Conservation (phyloP, 192 early-diverging fungal species). For the Coemansia sp. region DNA sequence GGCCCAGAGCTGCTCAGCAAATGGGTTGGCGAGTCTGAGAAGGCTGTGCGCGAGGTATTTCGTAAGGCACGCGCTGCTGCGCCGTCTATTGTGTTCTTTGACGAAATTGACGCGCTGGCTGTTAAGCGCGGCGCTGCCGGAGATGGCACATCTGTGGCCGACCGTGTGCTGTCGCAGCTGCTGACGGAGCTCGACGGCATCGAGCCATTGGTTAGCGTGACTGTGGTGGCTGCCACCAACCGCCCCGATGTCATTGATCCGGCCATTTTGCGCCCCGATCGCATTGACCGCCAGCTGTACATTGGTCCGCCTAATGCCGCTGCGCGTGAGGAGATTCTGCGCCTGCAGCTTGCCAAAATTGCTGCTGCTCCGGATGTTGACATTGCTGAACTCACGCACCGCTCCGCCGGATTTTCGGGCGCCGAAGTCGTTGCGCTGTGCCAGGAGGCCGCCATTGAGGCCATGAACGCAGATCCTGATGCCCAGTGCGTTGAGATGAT, state of each 20-base stretch:
- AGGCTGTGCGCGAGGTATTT: slow-evolving; percentile 93
- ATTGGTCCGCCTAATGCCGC: slow-evolving; percentile 83
- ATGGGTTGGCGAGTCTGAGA: slow-evolving; percentile 99
- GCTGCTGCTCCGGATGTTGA: slow-evolving; percentile 68
- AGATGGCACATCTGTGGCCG: slow-evolving; percentile 82
- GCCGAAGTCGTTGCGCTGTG: slow-evolving; percentile 92
- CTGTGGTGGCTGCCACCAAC: slow-evolving; percentile 96
- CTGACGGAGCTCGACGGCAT: slow-evolving; percentile 95
- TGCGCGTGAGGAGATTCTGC: slow-evolving; percentile 78
- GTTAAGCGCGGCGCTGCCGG: slow-evolving; percentile 69
- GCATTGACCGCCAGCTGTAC: slow-evolving; percentile 94
- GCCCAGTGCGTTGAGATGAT: slow-evolving; percentile 28
- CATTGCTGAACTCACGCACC: slow-evolving; percentile 60
- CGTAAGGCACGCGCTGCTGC: slow-evolving; percentile 89
- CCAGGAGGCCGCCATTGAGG: slow-evolving; percentile 89
- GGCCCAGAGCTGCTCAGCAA: slow-evolving; percentile 99
- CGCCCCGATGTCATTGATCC: slow-evolving; percentile 94
- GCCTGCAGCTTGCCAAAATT: slow-evolving; percentile 74
- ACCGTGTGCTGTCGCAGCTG: slow-evolving; percentile 93
- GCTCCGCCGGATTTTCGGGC: slow-evolving; percentile 86
- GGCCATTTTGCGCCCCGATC: slow-evolving; percentile 88
- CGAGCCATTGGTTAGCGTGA: slow-evolving; percentile 92
- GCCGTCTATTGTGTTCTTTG: slow-evolving; percentile 97
- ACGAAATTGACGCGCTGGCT: slow-evolving; percentile 96
- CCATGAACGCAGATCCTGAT: slow-evolving; percentile 80